Percentiles rank a stretch among this genome's conserved stretches.
These are phyloP conservation scores for Aspergillus pseudonomiae DNA, from an alignment of 2,329 filamentous ascomycete species.

Conservation along the genomic window DNA sequence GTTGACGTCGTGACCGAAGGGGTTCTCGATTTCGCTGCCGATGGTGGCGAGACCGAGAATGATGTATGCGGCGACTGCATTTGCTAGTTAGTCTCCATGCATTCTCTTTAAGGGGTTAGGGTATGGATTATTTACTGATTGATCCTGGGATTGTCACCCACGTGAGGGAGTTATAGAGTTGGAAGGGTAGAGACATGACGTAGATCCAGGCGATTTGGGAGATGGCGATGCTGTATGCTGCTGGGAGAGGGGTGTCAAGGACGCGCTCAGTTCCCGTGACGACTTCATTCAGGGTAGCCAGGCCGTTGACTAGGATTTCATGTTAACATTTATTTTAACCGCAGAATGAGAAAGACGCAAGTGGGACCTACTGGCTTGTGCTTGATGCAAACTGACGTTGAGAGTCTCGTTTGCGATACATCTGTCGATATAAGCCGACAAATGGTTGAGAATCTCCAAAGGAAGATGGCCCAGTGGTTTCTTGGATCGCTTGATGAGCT, in stretches of 20 bases:
- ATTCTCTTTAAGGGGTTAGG: not conserved
- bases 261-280: constrained; percentile 75
- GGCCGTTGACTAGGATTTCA: constrained; percentile 53
- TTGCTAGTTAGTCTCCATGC: constrained; percentile 6
- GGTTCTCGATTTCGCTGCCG: constrained; percentile 81
- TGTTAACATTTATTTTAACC: not conserved
- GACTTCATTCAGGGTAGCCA: constrained; percentile 71
- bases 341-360: not conserved
- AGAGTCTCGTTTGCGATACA: constrained; percentile 52
- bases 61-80: constrained; percentile 70
- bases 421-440: constrained; percentile 68
- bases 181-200: constrained; percentile 78
- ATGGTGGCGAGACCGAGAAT: constrained; percentile 78
- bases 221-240: constrained; percentile 83
- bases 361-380: constrained; percentile 37
- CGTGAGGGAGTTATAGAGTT: constrained; percentile 64
- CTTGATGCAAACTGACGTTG: constrained; percentile 38
- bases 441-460: constrained; percentile 75
- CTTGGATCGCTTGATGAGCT: constrained; percentile 72
- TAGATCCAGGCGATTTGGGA: constrained; percentile 87
- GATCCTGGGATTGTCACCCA: constrained; percentile 81
- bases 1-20: constrained; percentile 82
- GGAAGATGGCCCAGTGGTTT: constrained; percentile 81
- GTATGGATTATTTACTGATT: constrained; percentile 46
- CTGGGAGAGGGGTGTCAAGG: constrained; percentile 77